Evolutionary conservation across 164 flowering plant species (phyloP).

Genomic region (Stephania yunnanensis): DNA sequence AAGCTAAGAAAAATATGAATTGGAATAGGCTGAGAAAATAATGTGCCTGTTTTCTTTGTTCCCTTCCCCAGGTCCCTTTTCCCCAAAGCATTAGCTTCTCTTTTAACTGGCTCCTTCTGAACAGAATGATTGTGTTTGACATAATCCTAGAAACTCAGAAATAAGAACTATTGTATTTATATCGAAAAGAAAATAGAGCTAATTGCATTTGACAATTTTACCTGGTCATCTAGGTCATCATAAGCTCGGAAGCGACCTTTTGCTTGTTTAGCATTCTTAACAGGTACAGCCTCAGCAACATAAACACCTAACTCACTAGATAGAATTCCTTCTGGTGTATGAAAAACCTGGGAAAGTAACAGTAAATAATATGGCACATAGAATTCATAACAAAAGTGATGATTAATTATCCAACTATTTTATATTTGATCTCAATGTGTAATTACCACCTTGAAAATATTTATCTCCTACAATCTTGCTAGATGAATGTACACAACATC

Average conservation of each 20-base stretch:
- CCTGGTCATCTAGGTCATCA: constrained; percentile 47
- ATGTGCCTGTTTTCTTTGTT: constrained; percentile 65
- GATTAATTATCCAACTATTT: background rate
- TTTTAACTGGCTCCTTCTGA: constrained; percentile 43
- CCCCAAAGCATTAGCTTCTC: constrained; percentile 43
- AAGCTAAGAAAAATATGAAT: background rate
- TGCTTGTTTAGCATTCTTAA: constrained; percentile 52
- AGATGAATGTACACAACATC: no score
- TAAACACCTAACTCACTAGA: constrained; percentile 95
- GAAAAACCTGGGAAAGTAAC: constrained; percentile 57
- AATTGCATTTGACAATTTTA: constrained; percentile 9
- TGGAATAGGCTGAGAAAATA: background rate
- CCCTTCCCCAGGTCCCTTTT: constrained; percentile 67
- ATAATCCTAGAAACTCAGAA: constrained; percentile 37
- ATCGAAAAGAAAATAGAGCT: background rate
- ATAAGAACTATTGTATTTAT: background rate
- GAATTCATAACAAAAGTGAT: background rate
- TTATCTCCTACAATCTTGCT: no score
- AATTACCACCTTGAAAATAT: no score
- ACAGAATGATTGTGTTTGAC: constrained; percentile 40
- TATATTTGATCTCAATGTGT: no score
- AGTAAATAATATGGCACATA: background rate
- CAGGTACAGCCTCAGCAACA: constrained; percentile 71
- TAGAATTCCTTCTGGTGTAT: constrained; percentile 90
- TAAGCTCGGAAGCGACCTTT: constrained; percentile 66